Conservation (phyloP, 2,329 filamentous ascomycete genomes). For the Fusarium hostae region DNA sequence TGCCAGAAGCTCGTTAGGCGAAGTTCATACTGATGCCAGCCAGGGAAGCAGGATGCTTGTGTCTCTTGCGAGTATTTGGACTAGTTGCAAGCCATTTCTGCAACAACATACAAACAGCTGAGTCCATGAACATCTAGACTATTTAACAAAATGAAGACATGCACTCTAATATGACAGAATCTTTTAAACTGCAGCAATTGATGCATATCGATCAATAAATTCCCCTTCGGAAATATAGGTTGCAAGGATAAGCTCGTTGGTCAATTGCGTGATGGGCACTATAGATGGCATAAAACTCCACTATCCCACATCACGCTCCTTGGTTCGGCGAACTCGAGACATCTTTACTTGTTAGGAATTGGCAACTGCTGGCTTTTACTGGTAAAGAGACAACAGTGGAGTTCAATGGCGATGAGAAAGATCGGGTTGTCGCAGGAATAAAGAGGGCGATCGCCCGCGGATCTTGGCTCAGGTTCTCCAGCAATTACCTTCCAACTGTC, state of each 20-base stretch:
- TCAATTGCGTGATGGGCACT: slow-evolving; percentile 26
- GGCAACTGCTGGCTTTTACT: neutral
- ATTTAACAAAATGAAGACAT: neutral
- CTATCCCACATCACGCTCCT: neutral
- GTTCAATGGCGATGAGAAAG: neutral
- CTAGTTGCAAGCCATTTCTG: neutral
- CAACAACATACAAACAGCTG: neutral
- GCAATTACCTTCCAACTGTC: neutral
- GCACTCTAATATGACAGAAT: neutral
- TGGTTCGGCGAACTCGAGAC: neutral
- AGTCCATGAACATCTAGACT: neutral
- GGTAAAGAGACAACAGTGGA: neutral
- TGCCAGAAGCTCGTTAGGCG: neutral
- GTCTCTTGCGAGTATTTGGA: neutral
- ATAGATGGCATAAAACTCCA: slow-evolving; percentile 24
- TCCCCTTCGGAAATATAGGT: neutral
- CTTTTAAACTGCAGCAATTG: neutral
- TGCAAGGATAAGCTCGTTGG: slow-evolving; percentile 1
- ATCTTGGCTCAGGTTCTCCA: neutral
- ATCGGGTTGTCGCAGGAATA: neutral
- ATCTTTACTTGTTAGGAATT: neutral
- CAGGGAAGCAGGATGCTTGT: neutral
- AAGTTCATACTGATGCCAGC: neutral
- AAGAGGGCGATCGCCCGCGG: neutral
- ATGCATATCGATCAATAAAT: neutral